Percentiles rank a stretch among this genome's conserved stretches.
These are phyloP conservation scores for Canavalia gladiata DNA, from an alignment of 306 rosid species.

Conservation along the genomic window DNA sequence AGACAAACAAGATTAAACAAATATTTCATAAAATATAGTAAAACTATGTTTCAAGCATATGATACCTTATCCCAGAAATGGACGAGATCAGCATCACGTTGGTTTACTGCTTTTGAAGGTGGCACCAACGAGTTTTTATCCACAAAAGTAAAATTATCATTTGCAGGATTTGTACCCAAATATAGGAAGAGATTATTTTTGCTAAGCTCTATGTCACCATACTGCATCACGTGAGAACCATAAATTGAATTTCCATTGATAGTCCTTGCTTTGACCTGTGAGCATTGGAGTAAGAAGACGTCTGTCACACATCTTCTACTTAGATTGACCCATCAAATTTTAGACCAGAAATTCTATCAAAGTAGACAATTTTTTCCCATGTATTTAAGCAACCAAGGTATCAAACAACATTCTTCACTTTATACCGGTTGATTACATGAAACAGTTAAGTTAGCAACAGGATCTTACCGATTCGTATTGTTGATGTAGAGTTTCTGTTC, in stretches of 20 bases:
- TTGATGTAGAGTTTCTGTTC: conserved; percentile 83
- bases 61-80: conserved; percentile 98
- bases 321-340: conserved; percentile 23
- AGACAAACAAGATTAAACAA: conserved; percentile 12
- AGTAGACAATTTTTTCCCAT: background rate
- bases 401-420: conserved; percentile 19
- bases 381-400: background rate
- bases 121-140: conserved; percentile 75
- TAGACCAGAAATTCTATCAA: background rate
- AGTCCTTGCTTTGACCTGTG: conserved; percentile 89
- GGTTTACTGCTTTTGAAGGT: conserved; percentile 79
- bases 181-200: conserved; percentile 61
- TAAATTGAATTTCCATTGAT: conserved; percentile 62
- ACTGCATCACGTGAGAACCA: conserved; percentile 99
- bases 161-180: conserved; percentile 92
- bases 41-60: conserved; percentile 4
- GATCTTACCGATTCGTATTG: conserved; percentile 88
- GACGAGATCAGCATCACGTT: conserved; percentile 98
- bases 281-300: conserved; percentile 33
- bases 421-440: conserved; percentile 15
- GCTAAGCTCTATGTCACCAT: conserved; percentile 77
- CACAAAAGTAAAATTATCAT: conserved; percentile 77
- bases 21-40: conserved; percentile 23
- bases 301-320: conserved; percentile 16
- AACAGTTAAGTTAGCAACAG: conserved; percentile 34